phyloP scores from a whole-genome alignment of 2,329 filamentous ascomycete genomes.

The Microcera coccophila region DNA sequence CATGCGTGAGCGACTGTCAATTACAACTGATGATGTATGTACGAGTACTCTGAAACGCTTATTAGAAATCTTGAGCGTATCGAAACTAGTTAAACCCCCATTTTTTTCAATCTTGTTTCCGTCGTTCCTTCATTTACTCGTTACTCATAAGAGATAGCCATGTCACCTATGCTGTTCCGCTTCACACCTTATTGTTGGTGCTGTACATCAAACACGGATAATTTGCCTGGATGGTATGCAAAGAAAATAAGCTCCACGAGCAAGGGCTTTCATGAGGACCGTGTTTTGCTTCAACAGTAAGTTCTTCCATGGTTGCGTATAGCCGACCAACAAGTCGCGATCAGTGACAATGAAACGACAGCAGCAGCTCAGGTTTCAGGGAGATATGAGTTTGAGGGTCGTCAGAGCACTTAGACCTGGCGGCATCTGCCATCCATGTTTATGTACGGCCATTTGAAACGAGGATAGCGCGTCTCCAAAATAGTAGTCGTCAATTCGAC shows the following conservation, averaged over 20 bases:
- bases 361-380: too few relatives aligned
- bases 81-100: not conserved
- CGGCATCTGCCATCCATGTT: conserved; percentile 73
- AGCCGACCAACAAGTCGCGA: not conserved
- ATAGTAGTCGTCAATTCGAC: conserved; percentile 57
- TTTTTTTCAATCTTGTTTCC: too few relatives aligned
- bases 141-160: too few relatives aligned
- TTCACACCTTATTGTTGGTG: too few relatives aligned
- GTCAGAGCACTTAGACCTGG: too few relatives aligned
- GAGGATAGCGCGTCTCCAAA: conserved; percentile 69
- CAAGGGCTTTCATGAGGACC: not conserved
- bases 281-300: not conserved
- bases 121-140: too few relatives aligned
- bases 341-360: not conserved
- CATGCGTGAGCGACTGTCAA: not conserved
- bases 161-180: too few relatives aligned
- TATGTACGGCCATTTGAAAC: conserved; percentile 60
- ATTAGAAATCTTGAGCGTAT: not conserved
- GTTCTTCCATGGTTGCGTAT: not conserved
- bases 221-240: too few relatives aligned
- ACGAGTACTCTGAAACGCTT: not conserved
- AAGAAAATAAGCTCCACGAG: not conserved
- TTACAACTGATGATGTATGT: not conserved
- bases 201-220: too few relatives aligned
- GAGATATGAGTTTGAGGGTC: too few relatives aligned